Evolutionary conservation across 2,329 filamentous ascomycete species (phyloP).

Genomic region (Paecilomyces fulvus): DNA sequence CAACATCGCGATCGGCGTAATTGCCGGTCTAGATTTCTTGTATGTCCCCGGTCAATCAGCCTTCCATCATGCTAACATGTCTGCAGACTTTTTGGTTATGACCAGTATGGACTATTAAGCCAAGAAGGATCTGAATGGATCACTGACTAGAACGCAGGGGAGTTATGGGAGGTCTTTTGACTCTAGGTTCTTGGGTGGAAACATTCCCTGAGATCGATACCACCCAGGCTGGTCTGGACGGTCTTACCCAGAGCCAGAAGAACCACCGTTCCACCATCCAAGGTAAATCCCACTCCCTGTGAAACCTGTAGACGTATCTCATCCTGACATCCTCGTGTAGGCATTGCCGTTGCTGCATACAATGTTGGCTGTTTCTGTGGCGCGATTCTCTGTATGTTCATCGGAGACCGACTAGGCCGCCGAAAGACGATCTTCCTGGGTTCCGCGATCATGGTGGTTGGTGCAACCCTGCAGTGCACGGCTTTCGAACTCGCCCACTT

Average conservation of each 20-base stretch:
- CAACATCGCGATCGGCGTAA: conserved; percentile 60
- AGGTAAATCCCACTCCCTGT: conserved; percentile 13
- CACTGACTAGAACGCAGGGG: conserved; percentile 32
- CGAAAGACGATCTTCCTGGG: conserved; percentile 43
- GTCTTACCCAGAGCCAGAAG: conserved; percentile 8
- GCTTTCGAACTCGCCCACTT: conserved; percentile 42
- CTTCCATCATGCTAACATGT: conserved; percentile 3
- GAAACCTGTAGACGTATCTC: conserved; percentile 2
- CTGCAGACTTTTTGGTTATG: conserved; percentile 49
- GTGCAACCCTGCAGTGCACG: conserved; percentile 40
- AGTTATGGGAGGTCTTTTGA: conserved; percentile 68
- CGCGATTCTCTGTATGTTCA: conserved; percentile 42
- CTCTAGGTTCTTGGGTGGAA: conserved; percentile 52
- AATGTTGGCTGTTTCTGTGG: conserved; percentile 45
- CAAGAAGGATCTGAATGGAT: not conserved
- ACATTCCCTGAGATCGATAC: conserved; percentile 50
- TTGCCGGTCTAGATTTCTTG: conserved; percentile 65
- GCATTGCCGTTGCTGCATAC: conserved; percentile 35
- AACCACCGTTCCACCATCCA: conserved; percentile 28
- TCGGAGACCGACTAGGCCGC: conserved; percentile 45
- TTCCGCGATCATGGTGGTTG: conserved; percentile 42
- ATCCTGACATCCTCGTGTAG: conserved; percentile 13
- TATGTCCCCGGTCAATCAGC: conserved; percentile 17
- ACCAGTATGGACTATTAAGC: conserved; percentile 41
- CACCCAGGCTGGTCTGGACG: conserved; percentile 20